These are phyloP conservation scores for Daedaleopsis nitida DNA, from an alignment of 768 basidiomycete genomes.

Conservation along the genomic window DNA sequence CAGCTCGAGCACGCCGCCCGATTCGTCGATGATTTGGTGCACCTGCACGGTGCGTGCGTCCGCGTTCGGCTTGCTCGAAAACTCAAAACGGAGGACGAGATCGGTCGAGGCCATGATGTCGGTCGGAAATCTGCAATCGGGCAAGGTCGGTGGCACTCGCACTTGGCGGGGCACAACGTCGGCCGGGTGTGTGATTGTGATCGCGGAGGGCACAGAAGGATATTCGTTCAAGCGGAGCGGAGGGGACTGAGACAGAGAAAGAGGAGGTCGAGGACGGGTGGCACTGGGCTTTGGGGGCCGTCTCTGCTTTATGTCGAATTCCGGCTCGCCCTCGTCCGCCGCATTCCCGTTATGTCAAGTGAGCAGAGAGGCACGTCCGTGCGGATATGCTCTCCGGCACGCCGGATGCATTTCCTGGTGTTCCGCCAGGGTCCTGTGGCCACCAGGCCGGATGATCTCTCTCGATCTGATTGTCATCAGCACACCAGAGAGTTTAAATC, in stretches of 20 bases:
- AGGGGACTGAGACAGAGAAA: too few relatives aligned
- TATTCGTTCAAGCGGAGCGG: too few relatives aligned
- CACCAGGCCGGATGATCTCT: constrained; percentile 18
- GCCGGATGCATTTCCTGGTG: neutral
- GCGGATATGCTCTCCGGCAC: neutral
- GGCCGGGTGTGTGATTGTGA: neutral
- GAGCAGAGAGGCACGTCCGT: neutral
- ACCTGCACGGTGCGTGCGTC: constrained; percentile 51
- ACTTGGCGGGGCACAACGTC: too few relatives aligned
- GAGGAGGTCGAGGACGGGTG: neutral
- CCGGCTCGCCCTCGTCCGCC: neutral
- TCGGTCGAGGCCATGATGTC: constrained; percentile 28
- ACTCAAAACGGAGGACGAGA: constrained; percentile 42
- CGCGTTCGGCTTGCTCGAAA: constrained; percentile 25
- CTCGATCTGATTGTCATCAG: constrained; percentile 28
- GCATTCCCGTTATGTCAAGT: neutral
- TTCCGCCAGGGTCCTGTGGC: neutral
- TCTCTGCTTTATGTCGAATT: neutral
- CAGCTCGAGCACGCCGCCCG: constrained; percentile 35
- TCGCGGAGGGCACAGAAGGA: neutral
- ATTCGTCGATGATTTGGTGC: constrained; percentile 34
- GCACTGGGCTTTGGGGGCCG: neutral
- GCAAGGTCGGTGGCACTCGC: too few relatives aligned
- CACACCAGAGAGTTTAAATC: constrained; percentile 26
- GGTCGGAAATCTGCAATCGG: neutral